phyloP scores from a whole-genome alignment of 352 stramenopile genomes.

The Phytophthora vignae region DNA sequence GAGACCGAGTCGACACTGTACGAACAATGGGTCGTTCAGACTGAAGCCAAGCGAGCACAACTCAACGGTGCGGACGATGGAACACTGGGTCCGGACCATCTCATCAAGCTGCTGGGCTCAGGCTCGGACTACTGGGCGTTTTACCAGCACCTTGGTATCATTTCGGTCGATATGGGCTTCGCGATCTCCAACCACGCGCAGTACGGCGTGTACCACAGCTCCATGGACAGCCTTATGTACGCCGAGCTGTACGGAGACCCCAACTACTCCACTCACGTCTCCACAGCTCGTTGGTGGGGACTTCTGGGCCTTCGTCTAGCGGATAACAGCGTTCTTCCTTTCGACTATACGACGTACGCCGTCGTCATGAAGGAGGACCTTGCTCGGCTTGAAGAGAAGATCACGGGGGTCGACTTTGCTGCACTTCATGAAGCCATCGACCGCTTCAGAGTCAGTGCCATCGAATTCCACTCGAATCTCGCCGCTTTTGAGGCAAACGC shows the following conservation, averaged over 20 bases:
- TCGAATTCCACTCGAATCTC: constrained; percentile 20
- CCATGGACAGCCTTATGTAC: constrained; percentile 84
- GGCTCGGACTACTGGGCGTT: constrained; percentile 80
- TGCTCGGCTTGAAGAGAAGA: constrained; percentile 27
- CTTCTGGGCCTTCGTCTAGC: constrained; percentile 61
- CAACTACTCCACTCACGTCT: constrained; percentile 53
- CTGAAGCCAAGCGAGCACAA: constrained; percentile 2
- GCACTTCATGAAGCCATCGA: constrained; percentile 43
- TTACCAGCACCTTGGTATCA: constrained; percentile 85
- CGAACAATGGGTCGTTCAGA: constrained; percentile 39
- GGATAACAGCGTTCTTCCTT: constrained; percentile 50
- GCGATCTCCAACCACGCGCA: constrained; percentile 7
- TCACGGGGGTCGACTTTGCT: constrained; percentile 39
- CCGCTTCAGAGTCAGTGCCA: constrained; percentile 27
- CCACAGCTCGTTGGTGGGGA: constrained; percentile 58
- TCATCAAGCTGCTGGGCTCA: constrained; percentile 59
- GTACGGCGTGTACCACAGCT: constrained; percentile 83
- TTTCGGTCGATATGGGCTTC: constrained; percentile 46
- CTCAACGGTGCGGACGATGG: constrained; percentile 15
- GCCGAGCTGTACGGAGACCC: constrained; percentile 61
- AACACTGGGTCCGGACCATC: constrained; percentile 39
- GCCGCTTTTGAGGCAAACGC: constrained; percentile 23
- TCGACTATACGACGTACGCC: constrained; percentile 67
- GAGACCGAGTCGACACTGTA: constrained; percentile 38
- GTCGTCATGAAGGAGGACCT: constrained; percentile 60